Evolutionary conservation across 164 flowering plant genomes (phyloP), one percentile per base, ranked within the genome.

Genomic region (Magnolia kwangsiensis): DNA sequence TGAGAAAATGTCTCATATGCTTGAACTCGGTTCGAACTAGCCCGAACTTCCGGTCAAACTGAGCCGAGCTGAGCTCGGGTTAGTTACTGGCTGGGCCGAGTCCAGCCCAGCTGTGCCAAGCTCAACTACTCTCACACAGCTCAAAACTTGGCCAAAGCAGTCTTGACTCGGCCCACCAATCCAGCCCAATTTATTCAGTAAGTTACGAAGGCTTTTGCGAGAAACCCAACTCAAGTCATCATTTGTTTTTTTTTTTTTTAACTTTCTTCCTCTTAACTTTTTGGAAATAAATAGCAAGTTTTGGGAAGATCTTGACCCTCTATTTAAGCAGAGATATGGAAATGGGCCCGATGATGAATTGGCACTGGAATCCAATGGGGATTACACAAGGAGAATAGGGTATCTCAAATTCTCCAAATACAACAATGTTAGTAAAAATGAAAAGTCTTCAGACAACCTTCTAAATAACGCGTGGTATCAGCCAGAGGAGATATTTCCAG

Each of bases 391-490:
- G 66, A 58, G 67, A 74, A 75, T 84, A 72, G 91, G 92, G 7
- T 83, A 79, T 80, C 81, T 88, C 2, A 76, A 74, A 45, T 80
- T 89, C 68, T 72, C 89, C 4, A 55, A 83, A 21, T 87, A 78
- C 79, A 80, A 75, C 72, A 84, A 72, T 19, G 65, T 27, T 50
- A 58, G 29, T 23, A 61, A 37, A 10, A 51, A 20, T 19, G 71
- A 72, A 11, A 69, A 20, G 49, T 24, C 77, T 1, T 37, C 45
- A 37, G 85, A 80, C 6, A 88, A 89, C 71, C 76, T 84, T 31
- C 75, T 90, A 23, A 90, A 89, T 83, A 84, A 75, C 64, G 85
- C 88, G 1, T 90, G 94, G 94, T 88, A 80, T 73, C 92, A 90
- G 73, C 88, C 88, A 0, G 94, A 90, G 77, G 92, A 89, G 50